These are phyloP conservation scores for Typha latifolia DNA, from an alignment of 176 grass and related monocot species.

Conservation along the genomic window DNA sequence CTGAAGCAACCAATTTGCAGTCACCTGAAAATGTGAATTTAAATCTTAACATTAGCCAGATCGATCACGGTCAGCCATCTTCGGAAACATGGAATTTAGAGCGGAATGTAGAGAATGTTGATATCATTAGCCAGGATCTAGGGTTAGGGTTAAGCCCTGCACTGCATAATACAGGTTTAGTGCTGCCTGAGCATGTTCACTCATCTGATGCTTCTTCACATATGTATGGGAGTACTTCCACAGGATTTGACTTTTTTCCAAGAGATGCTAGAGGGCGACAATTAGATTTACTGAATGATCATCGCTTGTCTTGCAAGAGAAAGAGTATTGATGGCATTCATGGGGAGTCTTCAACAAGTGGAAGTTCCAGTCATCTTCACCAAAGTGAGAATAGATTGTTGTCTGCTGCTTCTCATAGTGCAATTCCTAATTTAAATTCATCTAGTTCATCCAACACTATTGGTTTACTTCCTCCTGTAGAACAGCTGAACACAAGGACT, in stretches of 20 bases:
- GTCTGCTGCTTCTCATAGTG: neutral
- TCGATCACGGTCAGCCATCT: slow-evolving; percentile 8
- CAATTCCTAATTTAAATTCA: neutral
- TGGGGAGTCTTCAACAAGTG: slow-evolving; percentile 13
- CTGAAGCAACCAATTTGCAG: slow-evolving; percentile 11
- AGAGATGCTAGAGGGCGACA: slow-evolving; percentile 2
- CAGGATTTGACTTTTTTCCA: slow-evolving; percentile 6
- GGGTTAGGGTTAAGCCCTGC: neutral
- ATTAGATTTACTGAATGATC: neutral
- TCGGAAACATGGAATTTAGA: neutral
- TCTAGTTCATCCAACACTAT: slow-evolving; percentile 1
- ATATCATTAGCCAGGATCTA: neutral
- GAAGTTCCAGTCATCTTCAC: slow-evolving; percentile 3
- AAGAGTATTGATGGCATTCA: slow-evolving; percentile 8
- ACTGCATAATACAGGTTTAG: neutral
- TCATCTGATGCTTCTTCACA: slow-evolving; percentile 6
- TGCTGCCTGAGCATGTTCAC: neutral
- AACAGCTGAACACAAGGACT: slow-evolving; percentile 1
- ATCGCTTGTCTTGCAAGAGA: slow-evolving; percentile 12
- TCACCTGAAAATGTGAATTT: slow-evolving; percentile 11
- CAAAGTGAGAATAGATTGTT: slow-evolving; percentile 7
- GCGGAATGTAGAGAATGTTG: neutral
- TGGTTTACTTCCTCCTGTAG: neutral
- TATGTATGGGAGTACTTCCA: slow-evolving; percentile 11
- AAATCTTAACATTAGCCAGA: slow-evolving; percentile 14